Conservation (phyloP, 345 rosid species). For the Cardamine chenopodiifolia region DNA sequence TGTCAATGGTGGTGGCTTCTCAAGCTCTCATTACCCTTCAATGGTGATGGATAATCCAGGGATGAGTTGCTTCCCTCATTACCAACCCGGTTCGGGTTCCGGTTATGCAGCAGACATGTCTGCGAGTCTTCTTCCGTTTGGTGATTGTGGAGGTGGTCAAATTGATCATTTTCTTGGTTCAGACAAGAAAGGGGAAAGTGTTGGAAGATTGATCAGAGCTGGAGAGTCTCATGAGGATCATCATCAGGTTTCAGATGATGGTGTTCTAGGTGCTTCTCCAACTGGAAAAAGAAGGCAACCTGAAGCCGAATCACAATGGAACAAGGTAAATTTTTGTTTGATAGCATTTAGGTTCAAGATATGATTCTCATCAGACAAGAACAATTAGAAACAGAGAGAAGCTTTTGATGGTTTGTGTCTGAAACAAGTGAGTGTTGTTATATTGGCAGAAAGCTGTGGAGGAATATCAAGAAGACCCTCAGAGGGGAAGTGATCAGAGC, state of each 20-base stretch:
- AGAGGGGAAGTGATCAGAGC: constrained; percentile 54
- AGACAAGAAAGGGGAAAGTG: constrained; percentile 50
- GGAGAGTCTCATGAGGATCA: constrained; percentile 52
- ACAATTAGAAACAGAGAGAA: constrained; percentile 4
- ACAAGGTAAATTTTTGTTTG: constrained; percentile 56
- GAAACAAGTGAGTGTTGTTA: constrained; percentile 41
- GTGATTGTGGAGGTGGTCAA: constrained; percentile 54
- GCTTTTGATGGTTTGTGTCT: constrained; percentile 25
- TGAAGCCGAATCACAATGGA: constrained; percentile 51
- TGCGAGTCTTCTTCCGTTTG: constrained; percentile 59
- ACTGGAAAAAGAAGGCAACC: constrained; percentile 63
- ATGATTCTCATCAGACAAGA: neutral
- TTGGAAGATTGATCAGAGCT: constrained; percentile 46
- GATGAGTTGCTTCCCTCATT: constrained; percentile 54
- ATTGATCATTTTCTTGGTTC: constrained; percentile 61
- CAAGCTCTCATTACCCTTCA: constrained; percentile 55
- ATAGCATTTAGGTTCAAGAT: constrained; percentile 5
- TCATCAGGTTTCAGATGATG: constrained; percentile 57
- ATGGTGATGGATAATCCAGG: constrained; percentile 62
- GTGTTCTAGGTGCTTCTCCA: constrained; percentile 50
- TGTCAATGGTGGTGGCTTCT: constrained; percentile 58
- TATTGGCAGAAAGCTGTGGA: constrained; percentile 51
- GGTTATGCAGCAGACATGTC: constrained; percentile 52
- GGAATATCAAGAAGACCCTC: constrained; percentile 53
- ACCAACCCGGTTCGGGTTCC: constrained; percentile 55